Percentiles rank a stretch among this genome's conserved stretches.
Evolutionary conservation across 2,329 filamentous ascomycete species (phyloP).

Genomic region (Rhinocladiella mackenziei): DNA sequence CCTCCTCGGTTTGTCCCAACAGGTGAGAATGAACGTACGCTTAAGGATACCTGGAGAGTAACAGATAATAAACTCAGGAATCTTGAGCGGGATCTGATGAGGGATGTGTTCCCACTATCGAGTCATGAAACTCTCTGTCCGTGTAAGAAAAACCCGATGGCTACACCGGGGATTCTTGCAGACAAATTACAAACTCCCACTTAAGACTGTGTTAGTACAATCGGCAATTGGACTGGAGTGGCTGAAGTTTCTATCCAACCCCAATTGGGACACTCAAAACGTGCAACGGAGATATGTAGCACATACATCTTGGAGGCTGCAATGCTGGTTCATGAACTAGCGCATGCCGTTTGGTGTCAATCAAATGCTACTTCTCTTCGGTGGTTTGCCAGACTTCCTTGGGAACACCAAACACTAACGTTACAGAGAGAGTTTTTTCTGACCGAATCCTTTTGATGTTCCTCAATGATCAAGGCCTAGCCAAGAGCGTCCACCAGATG

Average conservation of each 20-base stretch:
- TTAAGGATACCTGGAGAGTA: conserved; percentile 5
- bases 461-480: conserved; percentile 1
- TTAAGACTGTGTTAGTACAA: not conserved
- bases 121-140: conserved; percentile 5
- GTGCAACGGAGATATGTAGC: conserved; percentile 4
- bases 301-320: conserved; percentile 6
- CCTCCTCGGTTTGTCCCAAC: too few species aligned
- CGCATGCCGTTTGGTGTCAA: conserved; percentile 12
- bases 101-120: conserved; percentile 6
- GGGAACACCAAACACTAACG: conserved; percentile 1
- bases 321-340: conserved; percentile 11
- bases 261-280: conserved; percentile 6
- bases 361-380: conserved; percentile 8
- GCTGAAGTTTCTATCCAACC: not conserved
- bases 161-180: not conserved
- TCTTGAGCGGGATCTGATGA: conserved; percentile 1
- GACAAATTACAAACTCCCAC: not conserved
- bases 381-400: not conserved
- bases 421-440: not conserved
- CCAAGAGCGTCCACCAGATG: not conserved
- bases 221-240: conserved; percentile 2
- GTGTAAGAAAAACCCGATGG: not conserved
- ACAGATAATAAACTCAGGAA: conserved; percentile 1
- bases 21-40: not conserved
- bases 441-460: not conserved